These are phyloP conservation scores for Syzygium grande DNA, from an alignment of 345 rosid genomes.

Conservation along the genomic window DNA sequence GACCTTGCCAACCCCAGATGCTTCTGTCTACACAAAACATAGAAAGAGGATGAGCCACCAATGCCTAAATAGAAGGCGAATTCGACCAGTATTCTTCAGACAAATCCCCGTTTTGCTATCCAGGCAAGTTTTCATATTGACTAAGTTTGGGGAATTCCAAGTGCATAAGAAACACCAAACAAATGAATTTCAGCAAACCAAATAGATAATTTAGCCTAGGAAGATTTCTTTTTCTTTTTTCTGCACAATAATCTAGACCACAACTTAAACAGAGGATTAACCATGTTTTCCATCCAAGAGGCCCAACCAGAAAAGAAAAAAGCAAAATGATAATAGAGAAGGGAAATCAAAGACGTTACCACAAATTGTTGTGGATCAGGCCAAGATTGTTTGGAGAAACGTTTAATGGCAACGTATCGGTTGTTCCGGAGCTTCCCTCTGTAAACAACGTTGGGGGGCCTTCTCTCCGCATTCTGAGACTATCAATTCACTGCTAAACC, in stretches of 20 bases:
- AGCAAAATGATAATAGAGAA: background rate
- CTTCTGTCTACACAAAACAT: constrained; percentile 45
- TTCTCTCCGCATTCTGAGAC: constrained; percentile 97
- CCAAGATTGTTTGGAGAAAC: constrained; percentile 91
- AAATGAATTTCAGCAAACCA: background rate
- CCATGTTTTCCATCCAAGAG: background rate
- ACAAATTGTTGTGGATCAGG: constrained; percentile 94
- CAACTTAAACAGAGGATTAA: background rate
- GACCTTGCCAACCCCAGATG: constrained; percentile 83
- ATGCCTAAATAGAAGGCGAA: background rate
- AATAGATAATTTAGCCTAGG: background rate
- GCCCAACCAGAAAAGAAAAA: background rate
- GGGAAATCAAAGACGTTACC: constrained; percentile 17
- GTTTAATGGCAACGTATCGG: constrained; percentile 68
- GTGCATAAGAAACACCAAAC: background rate
- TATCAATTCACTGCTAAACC: constrained; percentile 61
- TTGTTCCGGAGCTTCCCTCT: constrained; percentile 68
- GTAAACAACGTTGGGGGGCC: constrained; percentile 92
- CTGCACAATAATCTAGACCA: background rate
- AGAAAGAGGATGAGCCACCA: background rate
- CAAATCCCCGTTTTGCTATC: background rate
- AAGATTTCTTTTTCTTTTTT: background rate
- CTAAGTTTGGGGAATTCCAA: background rate
- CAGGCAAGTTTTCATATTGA: background rate
- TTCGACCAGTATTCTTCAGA: background rate